A percentile compares a stretch with the other conserved stretches of the same genome.
Conservation (phyloP, 1,284 basidiomycete species). For the Cerrena zonata region DNA sequence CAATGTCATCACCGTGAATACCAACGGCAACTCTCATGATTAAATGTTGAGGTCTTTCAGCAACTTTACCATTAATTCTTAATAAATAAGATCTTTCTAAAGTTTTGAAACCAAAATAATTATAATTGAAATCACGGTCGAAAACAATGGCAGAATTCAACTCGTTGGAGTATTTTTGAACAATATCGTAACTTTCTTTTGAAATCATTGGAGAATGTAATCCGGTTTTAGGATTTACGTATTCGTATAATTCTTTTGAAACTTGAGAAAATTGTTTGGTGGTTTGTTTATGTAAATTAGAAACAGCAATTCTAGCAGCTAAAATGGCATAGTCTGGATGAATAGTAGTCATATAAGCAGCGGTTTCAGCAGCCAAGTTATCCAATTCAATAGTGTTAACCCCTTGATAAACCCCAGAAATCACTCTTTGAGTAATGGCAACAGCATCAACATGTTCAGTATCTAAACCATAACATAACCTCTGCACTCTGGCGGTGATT, state of each 20-base stretch:
- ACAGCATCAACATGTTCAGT: conserved; percentile 90
- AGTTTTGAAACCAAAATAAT: conserved; percentile 99
- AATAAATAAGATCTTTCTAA: conserved; percentile 97
- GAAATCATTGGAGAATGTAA: conserved; percentile 88
- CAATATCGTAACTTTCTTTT: conserved; percentile 77
- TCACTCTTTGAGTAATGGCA: conserved; percentile 91
- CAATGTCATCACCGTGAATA: conserved; percentile 88
- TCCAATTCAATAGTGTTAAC: conserved; percentile 98
- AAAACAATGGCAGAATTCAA: conserved; percentile 96
- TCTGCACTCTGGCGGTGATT: conserved; percentile 89
- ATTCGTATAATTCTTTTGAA: conserved; percentile 85
- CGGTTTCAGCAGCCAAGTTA: conserved; percentile 93
- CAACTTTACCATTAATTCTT: conserved; percentile 89
- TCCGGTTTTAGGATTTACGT: conserved; percentile 96
- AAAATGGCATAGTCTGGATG: conserved; percentile 98
- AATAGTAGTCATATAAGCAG: conserved; percentile 93
- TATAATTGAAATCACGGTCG: conserved; percentile 96
- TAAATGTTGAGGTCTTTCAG: conserved; percentile 97
- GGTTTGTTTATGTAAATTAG: conserved; percentile 98
- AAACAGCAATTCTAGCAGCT: conserved; percentile 96
- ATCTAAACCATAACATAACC: conserved; percentile 96
- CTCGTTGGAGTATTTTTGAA: conserved; percentile 76
- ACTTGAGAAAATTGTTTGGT: conserved; percentile 95
- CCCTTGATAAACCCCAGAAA: conserved; percentile 90
- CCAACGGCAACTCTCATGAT: conserved; percentile 99